Conservation (phyloP, 176 grass and related monocot genomes). For the Rhynchospora breviuscula region DNA sequence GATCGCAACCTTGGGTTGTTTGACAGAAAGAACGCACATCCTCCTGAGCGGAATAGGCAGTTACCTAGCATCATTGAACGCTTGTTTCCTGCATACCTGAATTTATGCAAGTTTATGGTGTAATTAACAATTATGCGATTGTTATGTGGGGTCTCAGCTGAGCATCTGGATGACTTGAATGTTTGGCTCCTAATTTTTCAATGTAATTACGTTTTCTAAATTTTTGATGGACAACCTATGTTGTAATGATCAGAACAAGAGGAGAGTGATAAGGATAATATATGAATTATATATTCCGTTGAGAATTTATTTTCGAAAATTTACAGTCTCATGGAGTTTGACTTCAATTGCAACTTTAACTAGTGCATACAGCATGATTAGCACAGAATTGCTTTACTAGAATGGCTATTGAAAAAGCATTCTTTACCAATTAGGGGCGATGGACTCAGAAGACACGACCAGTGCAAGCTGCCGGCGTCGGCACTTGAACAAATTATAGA, state of each 20-base stretch:
- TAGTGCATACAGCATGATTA: not conserved
- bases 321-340: not conserved
- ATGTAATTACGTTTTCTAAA: not conserved
- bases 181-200: not conserved
- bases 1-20: conserved; percentile 31
- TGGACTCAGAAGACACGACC: conserved; percentile 81
- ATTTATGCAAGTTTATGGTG: conserved; percentile 6
- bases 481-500: conserved; percentile 57
- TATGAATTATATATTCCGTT: not conserved
- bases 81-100: conserved; percentile 60
- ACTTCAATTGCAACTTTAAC: not conserved
- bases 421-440: conserved; percentile 71
- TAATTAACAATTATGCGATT: not conserved
- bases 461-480: conserved; percentile 40
- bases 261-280: not conserved
- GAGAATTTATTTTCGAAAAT: not conserved
- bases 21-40: conserved; percentile 84
- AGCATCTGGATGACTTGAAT: not conserved
- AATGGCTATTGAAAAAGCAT: not conserved
- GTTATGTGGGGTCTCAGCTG: not conserved
- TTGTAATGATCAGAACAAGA: not conserved
- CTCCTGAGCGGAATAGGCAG: conserved; percentile 94
- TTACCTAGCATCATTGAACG: conserved; percentile 85
- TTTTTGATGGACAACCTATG: not conserved
- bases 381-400: not conserved